Base-by-base conservation (phyloP, 1,139 yeast species). In the Yamadazyma siamensis region DNA sequence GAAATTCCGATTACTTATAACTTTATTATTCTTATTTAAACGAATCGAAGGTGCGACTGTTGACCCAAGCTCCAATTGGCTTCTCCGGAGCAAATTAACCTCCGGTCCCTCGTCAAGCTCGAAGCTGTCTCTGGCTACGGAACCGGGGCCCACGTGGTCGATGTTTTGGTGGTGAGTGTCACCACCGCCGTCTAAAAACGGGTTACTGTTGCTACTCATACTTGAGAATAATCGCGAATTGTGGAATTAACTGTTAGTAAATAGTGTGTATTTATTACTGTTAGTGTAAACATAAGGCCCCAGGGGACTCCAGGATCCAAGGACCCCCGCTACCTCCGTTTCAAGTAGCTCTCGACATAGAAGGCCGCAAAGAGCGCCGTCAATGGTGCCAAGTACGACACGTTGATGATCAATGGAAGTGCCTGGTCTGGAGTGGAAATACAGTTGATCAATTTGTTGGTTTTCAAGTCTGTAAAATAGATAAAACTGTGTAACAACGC, bases 331-430 rank as follows among this genome's bases (percentile, higher is more conserved):
- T 23, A 32, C 26, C 33, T 42, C 13, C 46, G 34, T 22, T 60
- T 66, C 38, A 66, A 61, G 49, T 81, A 81, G 39, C 82, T 76
- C 38, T 79, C 84, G 36, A 81, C 64, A 62, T 79, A 81, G 52
- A 81, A 81, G 19, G 80, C 77, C 28, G 75, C 84, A 58, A 82
- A 81, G 41, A 81, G 65, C 29, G 77, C 71, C 10, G 89, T 81
- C 56, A 81, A 68, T 3, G 89, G 89, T 9, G 86, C 62, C 54
- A 81, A 71, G 52, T 81, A 81, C 19, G 67, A 60, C 25, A 81
- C 84, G 47, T 80, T 81, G 49, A 81, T 68, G 41, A 71, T 58
- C 25, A 81, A 52, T 3, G 87, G 82, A 47, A 80, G 62, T 3
- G 82, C 77, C 51, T 80, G 79, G 40, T 80, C 83, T 10, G 80